Evolutionary conservation across 805 yeast genomes (phyloP), one percentile per base, ranked within the genome.

Genomic region (Nakazawaea sp.): DNA sequence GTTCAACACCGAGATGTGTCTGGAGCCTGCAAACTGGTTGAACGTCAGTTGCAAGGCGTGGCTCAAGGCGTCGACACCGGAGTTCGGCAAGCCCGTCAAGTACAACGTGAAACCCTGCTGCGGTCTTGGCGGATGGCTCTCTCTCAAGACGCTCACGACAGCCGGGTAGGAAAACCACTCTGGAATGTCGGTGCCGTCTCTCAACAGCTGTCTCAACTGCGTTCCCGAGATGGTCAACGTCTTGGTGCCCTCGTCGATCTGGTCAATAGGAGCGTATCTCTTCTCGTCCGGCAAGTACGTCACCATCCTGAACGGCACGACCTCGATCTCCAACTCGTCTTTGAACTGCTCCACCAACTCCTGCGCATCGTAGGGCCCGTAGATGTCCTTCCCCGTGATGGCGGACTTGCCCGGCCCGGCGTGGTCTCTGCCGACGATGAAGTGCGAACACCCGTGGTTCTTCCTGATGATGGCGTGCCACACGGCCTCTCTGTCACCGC

Each of bases 401-500:
- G 72, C 72, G 35, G 68, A 64, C 42, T 67, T 62, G 45, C 97
- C 97, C 16, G 97, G 97, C 43, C 97, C 97, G 36, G 97, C 97
- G 56, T 89, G 97, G 62, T 89, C 97, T 70, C 97, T 82, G 43
- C 97, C 97, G 33, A 89, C 96, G 54, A 89, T 89, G 68, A 90
- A 90, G 60, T 90, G 97, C 36, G 96, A 83, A 39, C 95, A 96
- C 56, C 97, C 97, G 57, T 81, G 88, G 66, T 89, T 89, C 70
- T 87, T 86, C 64, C 97, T 83, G 58, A 89, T 89, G 53, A 90
- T 81, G 13, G 97, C 96, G 58, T 89, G 97, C 97, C 97, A 90
- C 31, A 89, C 84, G 17, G 97, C 97, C 66, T 89, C 97, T 59
- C 95, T 78, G 61, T 90, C 97, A 61, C 97, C 97, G 40, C 92